Percentiles rank a stretch among this genome's conserved stretches.
phyloP scores from a whole-genome alignment of 2,329 filamentous ascomycete genomes.

The Fusarium virguliforme region DNA sequence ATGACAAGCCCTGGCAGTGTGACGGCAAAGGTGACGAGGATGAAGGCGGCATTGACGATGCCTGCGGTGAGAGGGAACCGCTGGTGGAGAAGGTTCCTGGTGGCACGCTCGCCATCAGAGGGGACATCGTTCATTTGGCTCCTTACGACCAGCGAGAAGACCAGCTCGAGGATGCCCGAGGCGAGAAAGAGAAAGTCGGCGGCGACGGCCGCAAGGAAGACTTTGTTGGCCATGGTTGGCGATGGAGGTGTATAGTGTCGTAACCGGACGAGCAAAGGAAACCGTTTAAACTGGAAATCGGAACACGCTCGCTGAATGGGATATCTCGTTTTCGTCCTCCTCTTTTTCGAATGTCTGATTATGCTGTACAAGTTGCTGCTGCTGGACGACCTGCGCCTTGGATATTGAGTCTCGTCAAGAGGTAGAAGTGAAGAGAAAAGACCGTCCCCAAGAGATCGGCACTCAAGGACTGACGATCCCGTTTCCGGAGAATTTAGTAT shows the following conservation, averaged over 20 bases:
- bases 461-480: constrained; percentile 31
- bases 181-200: constrained; percentile 68
- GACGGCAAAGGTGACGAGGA: constrained; percentile 79
- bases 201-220: constrained; percentile 66
- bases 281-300: constrained; percentile 13
- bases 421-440: constrained; percentile 37
- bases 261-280: constrained; percentile 15
- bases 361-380: constrained; percentile 21
- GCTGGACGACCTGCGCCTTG: constrained; percentile 50
- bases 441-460: constrained; percentile 37
- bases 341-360: constrained; percentile 10
- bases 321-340: constrained; percentile 18
- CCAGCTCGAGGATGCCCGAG: constrained; percentile 70
- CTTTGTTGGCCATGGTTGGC: constrained; percentile 68
- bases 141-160: constrained; percentile 69
- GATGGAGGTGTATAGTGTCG: constrained; percentile 7
- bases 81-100: constrained; percentile 68
- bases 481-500: constrained; percentile 11
- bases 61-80: constrained; percentile 74
- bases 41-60: constrained; percentile 80
- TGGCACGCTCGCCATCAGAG: constrained; percentile 64
- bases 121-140: constrained; percentile 63
- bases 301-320: constrained; percentile 8
- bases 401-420: constrained; percentile 47
- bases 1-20: constrained; percentile 81